A percentile compares a stretch with the other conserved stretches of the same genome.
These are phyloP conservation scores for Favolaschia claudopus DNA, from an alignment of 768 basidiomycete genomes.

Conservation along the genomic window DNA sequence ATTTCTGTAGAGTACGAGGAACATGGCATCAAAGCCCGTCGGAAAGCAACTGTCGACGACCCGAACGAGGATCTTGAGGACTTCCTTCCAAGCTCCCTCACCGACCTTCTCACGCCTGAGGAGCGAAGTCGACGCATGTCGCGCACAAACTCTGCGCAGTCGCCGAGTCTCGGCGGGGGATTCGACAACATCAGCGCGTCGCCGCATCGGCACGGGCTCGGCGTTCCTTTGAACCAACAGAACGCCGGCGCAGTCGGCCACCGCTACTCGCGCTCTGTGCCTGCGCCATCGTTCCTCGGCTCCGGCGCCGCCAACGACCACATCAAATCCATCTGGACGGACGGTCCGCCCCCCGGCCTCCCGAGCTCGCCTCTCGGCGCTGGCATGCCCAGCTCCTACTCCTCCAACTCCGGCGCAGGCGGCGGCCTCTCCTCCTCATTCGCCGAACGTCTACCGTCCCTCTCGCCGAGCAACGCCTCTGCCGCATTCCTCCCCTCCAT, in stretches of 20 bases:
- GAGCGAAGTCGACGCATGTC: constrained; percentile 87
- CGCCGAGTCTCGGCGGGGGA: constrained; percentile 26
- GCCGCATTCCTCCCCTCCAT: constrained; percentile 83
- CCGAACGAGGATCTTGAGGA: constrained; percentile 86
- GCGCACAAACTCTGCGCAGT: constrained; percentile 65
- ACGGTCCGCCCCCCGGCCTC: constrained; percentile 44
- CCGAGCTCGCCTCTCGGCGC: constrained; percentile 32
- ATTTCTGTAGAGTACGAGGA: constrained; percentile 51
- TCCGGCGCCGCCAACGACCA: too few species aligned
- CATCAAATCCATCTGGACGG: constrained; percentile 84
- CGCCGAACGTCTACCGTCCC: constrained; percentile 44
- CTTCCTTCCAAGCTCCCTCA: constrained; percentile 87
- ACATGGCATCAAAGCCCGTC: constrained; percentile 28
- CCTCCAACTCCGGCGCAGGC: constrained; percentile 54
- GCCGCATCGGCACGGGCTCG: constrained; percentile 26
- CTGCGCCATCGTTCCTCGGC: constrained; percentile 76
- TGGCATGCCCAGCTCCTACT: constrained; percentile 53
- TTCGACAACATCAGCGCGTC: constrained; percentile 19
- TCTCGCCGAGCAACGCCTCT: constrained; percentile 75
- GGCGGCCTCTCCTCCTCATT: constrained; percentile 31
- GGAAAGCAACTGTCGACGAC: constrained; percentile 38
- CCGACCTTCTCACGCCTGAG: constrained; percentile 88
- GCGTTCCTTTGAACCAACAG: constrained; percentile 23
- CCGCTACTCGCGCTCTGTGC: constrained; percentile 85
- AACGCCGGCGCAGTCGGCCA: constrained; percentile 47